Base-by-base conservation (phyloP, 768 basidiomycete genomes). In the Mycena leptocephala region DNA sequence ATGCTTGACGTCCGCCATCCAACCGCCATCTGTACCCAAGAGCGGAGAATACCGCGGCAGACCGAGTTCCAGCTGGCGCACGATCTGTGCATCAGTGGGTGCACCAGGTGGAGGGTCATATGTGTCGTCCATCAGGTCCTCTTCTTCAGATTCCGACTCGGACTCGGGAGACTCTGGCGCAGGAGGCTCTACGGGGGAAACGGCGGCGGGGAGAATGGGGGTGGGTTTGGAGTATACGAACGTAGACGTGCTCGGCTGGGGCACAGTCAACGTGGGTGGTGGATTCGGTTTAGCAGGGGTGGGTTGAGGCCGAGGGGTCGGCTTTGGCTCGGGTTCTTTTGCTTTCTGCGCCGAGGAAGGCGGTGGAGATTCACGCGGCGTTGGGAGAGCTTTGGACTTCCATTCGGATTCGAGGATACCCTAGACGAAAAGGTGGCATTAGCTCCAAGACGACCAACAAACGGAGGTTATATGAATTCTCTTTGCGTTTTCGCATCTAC, bases 61-160 rank as follows among this genome's bases (percentile, higher is more conserved):
- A 14, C 90, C 91, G 76, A 90, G 92, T 85, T 96, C 95, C 63
- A 96, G 88, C 82, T 94, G 93, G 76, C 89, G 90, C 67, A 95
- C 90, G 80, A 96, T 93, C 77, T 94, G 92, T 67, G 82, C 81
- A 41, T 79, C 75, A 33, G 79, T 80, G 35, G 81, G 81, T 14
- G 81, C 81, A 16, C 71, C 62, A 5, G 46, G 41, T 2, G 76
- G 63, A 39, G 75, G 61, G 11, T 71, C 74, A 26, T 68, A 63
- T 26, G 41, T 61, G 43, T 69, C 73, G n/a, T 84, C 87, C 18
- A 81, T 41, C 66, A 83, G 84, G 18, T 85, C 89, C 37, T 88
- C 88, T 28, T 85, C 80, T 11, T 67, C 70, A 18, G 41, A 58
- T 20, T 74, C 71, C 28, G 68, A 56, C 46, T 78, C 77, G 6